Conservation (phyloP, 169 alveolate species). For the Plasmodium malariae region DNA sequence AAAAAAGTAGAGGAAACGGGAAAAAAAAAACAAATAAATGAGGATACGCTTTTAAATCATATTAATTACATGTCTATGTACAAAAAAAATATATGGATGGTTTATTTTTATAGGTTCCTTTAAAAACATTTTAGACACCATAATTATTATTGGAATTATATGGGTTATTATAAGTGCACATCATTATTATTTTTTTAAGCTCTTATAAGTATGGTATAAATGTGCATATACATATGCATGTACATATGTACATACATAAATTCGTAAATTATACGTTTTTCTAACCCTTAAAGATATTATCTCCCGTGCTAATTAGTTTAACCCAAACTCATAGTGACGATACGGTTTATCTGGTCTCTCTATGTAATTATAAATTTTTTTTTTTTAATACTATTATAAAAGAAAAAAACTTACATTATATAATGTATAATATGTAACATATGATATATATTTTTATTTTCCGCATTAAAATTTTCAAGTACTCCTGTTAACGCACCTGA, state of each 20-base stretch:
- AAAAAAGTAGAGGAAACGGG: too few species aligned
- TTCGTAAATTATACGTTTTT: too few species aligned
- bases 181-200: background rate
- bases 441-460: constrained; percentile 2
- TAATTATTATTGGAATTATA: constrained; percentile 66
- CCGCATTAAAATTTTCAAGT: constrained; percentile 16
- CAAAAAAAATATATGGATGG: background rate
- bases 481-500: constrained; percentile 51
- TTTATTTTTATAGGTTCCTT: constrained; percentile 49
- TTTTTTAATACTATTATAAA: background rate
- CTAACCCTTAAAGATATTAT: constrained; percentile 23
- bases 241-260: too few species aligned
- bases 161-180: constrained; percentile 28
- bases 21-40: too few species aligned
- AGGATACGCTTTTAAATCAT: too few species aligned
- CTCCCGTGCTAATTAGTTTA: constrained; percentile 67
- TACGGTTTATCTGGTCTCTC: constrained; percentile 53
- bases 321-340: constrained; percentile 74
- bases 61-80: background rate
- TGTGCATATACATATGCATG: background rate
- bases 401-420: background rate
- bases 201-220: background rate
- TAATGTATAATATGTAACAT: background rate
- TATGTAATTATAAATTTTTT: constrained; percentile 23
- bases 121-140: constrained; percentile 59